Base-by-base conservation (phyloP, 2,329 filamentous ascomycete species). In the Amauroascus niger region DNA sequence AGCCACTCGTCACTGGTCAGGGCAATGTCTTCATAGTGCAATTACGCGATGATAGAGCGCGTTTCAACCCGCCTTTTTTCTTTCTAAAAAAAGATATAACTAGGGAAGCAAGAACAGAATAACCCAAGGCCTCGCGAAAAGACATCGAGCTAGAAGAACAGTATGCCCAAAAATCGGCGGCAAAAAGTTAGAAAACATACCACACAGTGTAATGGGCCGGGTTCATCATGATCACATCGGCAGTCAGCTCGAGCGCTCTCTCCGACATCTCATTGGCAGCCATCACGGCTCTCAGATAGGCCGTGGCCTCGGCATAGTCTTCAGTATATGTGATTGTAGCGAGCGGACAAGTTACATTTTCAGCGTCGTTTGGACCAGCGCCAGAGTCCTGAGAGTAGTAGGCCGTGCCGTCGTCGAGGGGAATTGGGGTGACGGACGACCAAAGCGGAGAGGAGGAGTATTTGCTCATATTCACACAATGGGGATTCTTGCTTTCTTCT, bases 141-240 rank as follows among this genome's bases (percentile, higher is more conserved):
- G n/a, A n/a, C n/a, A n/a, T n/a, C n/a, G n/a, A n/a, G n/a, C n/a
- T n/a, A n/a, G n/a, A n/a, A n/a, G n/a, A n/a, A n/a, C n/a, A n/a
- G n/a, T n/a, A n/a, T n/a, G n/a, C n/a, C n/a, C n/a, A n/a, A n/a
- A n/a, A 40, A 40, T 26, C 41, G 8, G 40, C 6, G 26, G 11
- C 18, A 14, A 43, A 13, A 43, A 13, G n/a, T n/a, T 14, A 22
- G 16, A 7, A 5, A 9, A 54, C 72, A 58, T 65, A 80, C 93
- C 93, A 98, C 57, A 97, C 91, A 14, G 93, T 98, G 74, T 98
- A 98, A 74, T 98, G 93, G 0, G 93, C 90, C 14, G 93, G 87
- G 70, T 98, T 98, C 79, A 96, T 83, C 56, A 77, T 76, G 66
- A 98, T 97, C 65, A 98, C 83, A 69, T 91, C 83, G 66, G 89